Base-by-base conservation (phyloP, 228 moss, liverwort and hornwort species). In the Sphagnum magellanicum region DNA sequence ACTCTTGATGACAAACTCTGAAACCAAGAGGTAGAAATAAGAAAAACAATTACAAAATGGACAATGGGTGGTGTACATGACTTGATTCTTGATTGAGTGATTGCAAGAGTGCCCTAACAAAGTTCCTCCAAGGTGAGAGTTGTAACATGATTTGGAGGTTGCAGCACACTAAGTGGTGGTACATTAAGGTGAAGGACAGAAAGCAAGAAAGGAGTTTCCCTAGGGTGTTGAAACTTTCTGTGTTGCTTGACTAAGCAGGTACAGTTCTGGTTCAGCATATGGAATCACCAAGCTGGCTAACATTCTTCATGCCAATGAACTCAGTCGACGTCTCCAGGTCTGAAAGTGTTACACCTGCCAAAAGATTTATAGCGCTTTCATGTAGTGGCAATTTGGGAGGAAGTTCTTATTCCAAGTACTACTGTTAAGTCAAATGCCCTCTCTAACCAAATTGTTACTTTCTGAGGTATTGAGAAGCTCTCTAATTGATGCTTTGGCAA, bases 271-370 rank as follows among this genome's bases (percentile, higher is more conserved):
- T 6, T 50, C 17, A 16, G 79, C 86, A 67, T 94, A 94, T 47
- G 89, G 94, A 50, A 88, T 89, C 52, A 89, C 94, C 16, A 94
- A 94, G 68, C 77, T 94, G 32, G 90, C 90, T 60, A 88, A 87
- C 52, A 81, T 94, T 49, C 74, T 94, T 49, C 87, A 84, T 72
- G 88, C 77, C 6, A 90, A 87, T 71, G 94, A 94, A 79, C 84
- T 94, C 11, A 74, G 90, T 13, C 80, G 68, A 67, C 83, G 76
- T 50, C 79, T 94, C 61, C 76, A 91, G 91, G 94, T 91, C 48
- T 14, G 10, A 47, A 50, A 51, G 50, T 4, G 8, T 10, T 64
- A 3, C 32, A 32, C 32, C 32, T 64, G 6, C 47, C 61, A 6
- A 62, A 62, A 46, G 6, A 6, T 16, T 62, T 62, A 62, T 6